Base-by-base conservation (phyloP, 208 protist genomes). In the Leishmania gerbilli region DNA sequence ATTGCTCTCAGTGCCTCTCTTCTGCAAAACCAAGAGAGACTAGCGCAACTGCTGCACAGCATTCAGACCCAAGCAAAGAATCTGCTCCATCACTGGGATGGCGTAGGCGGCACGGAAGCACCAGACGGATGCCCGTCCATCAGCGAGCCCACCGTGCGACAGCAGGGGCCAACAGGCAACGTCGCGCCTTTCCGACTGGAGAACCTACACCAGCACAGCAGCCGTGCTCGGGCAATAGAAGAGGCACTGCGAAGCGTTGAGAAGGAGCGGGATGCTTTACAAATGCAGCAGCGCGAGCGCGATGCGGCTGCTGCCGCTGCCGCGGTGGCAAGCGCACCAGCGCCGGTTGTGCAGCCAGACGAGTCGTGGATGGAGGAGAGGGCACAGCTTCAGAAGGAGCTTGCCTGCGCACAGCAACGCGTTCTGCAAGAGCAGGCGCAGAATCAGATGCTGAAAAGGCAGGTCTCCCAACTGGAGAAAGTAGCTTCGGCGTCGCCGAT, bases 211-310 rank as follows among this genome's bases (percentile, higher is more conserved):
- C 79, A 77, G 53, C 79, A 80, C 77, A 82, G 80, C 74, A 67
- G 49, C 24, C 55, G 51, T 60, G 71, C 56, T 42, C 71, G 72
- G 19, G 80, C 64, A 56, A 69, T 87, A 9, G 86, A 87, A 60
- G 83, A 84, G 47, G 79, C 83, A 37, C 67, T 91, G 64, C 81
- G 60, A 27, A 81, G 47, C 13, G 49, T 90, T 7, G 83, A 93
- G 75, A 42, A 53, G 49, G 90, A 89, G 80, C 82, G 90, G 0
- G 84, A 93, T 65, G 74, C 84, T 15, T 71, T 91, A n/a, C 82
- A 77, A 71, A 65, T 49, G 7, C 87, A 88, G 72, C 65, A 88
- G 49, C 45, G 55, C 47, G 67, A 78, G 34, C 53, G 85, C 47
- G 60, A 89, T 37, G 27, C 64, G 15, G 17, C 31, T 27, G 82